A percentile compares a stretch with the other conserved stretches of the same genome.
These are phyloP conservation scores for Paraleonurus japonicus DNA, from an alignment of 257 asterid species.

Conservation along the genomic window DNA sequence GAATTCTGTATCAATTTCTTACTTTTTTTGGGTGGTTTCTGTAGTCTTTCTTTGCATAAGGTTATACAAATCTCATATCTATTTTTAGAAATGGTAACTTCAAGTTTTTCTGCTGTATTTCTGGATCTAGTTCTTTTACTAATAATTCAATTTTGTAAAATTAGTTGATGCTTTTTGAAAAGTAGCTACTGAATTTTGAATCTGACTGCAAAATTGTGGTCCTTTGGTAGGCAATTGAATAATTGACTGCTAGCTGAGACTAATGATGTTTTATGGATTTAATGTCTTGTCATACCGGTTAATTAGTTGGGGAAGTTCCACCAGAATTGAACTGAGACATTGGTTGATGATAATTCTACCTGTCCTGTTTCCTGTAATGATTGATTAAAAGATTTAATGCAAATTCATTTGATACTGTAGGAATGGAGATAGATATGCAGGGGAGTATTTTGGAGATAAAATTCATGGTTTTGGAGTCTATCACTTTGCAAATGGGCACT, in stretches of 20 bases:
- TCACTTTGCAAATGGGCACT: conserved; percentile 77
- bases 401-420: conserved; percentile 33
- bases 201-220: conserved; percentile 24
- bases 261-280: conserved; percentile 18
- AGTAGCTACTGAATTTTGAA: conserved; percentile 22
- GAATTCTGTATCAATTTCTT: not conserved
- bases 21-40: not conserved
- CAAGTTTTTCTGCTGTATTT: not conserved
- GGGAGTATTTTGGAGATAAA: conserved; percentile 86
- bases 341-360: not conserved
- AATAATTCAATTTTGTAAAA: not conserved
- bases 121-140: not conserved
- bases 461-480: conserved; percentile 88
- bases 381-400: not conserved
- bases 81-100: not conserved
- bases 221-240: conserved; percentile 29
- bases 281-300: conserved; percentile 26
- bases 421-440: conserved; percentile 80
- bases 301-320: conserved; percentile 16
- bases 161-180: conserved; percentile 25
- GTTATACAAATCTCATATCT: not conserved
- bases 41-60: not conserved
- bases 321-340: conserved; percentile 1
- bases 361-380: not conserved
- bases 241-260: conserved; percentile 22